A percentile compares a stretch with the other conserved stretches of the same genome.
phyloP scores from a whole-genome alignment of 495 filamentous ascomycete species.

The Aspergillus wentii region DNA sequence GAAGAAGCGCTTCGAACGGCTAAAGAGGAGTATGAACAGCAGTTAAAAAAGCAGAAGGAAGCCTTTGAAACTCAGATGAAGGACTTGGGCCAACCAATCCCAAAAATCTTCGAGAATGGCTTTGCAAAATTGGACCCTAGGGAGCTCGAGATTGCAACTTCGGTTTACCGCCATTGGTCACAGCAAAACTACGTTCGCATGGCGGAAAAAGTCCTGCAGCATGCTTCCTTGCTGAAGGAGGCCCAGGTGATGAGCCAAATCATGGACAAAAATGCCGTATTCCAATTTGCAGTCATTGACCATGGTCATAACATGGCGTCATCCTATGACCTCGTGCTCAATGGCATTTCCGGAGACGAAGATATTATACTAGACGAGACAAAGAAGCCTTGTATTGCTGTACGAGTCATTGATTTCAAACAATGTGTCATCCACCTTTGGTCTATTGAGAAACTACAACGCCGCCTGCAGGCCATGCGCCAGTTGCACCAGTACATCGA shows the following conservation, averaged over 20 bases:
- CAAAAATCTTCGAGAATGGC: slow-evolving; percentile 43
- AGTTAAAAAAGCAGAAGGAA: slow-evolving; percentile 69
- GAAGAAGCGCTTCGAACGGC: slow-evolving; percentile 71
- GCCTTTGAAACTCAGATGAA: slow-evolving; percentile 68
- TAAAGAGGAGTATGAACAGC: slow-evolving; percentile 82
- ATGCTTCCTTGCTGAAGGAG: slow-evolving; percentile 85
- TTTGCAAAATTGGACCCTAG: slow-evolving; percentile 58
- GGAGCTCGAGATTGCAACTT: slow-evolving; percentile 65
- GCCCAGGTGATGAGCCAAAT: slow-evolving; percentile 97
- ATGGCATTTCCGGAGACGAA: slow-evolving; percentile 86
- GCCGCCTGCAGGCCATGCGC: slow-evolving; percentile 83
- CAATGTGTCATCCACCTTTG: slow-evolving; percentile 84
- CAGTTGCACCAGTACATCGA: slow-evolving; percentile 96
- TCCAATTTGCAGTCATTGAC: slow-evolving; percentile 91
- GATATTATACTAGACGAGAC: slow-evolving; percentile 77
- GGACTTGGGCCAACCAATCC: slow-evolving; percentile 51
- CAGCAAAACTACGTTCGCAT: slow-evolving; percentile 85
- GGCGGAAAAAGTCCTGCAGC: slow-evolving; percentile 87
- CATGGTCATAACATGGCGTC: slow-evolving; percentile 84
- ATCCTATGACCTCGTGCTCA: slow-evolving; percentile 93
- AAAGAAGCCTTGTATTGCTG: slow-evolving; percentile 83
- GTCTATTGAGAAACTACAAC: slow-evolving; percentile 89
- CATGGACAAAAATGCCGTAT: slow-evolving; percentile 89
- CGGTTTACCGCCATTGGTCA: slow-evolving; percentile 69
- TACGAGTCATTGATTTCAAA: slow-evolving; percentile 90